Percentiles rank a stretch among this genome's conserved stretches.
These are phyloP conservation scores for Xylaria sp. DNA, from an alignment of 2,329 filamentous ascomycete species.

Conservation along the genomic window DNA sequence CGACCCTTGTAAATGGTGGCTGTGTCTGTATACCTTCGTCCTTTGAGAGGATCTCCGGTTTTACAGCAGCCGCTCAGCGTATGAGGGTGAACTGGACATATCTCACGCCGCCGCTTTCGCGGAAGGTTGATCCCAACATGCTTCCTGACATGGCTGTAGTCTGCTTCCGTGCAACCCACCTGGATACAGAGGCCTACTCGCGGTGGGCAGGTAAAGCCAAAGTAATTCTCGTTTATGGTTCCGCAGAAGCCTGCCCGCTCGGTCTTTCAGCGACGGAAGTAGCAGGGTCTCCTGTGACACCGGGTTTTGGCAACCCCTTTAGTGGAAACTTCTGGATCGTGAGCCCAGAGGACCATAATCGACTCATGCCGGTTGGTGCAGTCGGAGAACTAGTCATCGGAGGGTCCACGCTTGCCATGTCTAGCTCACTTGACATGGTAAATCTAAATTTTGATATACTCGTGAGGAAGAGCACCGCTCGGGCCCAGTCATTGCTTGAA, in stretches of 20 bases:
- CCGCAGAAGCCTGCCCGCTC: slow-evolving; percentile 62
- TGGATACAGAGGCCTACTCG: slow-evolving; percentile 60
- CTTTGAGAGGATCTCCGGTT: slow-evolving; percentile 55
- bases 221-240: slow-evolving; percentile 62
- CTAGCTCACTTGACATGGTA: slow-evolving; percentile 52
- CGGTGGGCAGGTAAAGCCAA: slow-evolving; percentile 59
- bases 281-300: slow-evolving; percentile 50
- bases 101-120: slow-evolving; percentile 62
- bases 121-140: slow-evolving; percentile 45
- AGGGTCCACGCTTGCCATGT: slow-evolving; percentile 60
- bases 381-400: slow-evolving; percentile 70
- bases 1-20: slow-evolving; percentile 60
- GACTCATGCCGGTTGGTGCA: slow-evolving; percentile 63
- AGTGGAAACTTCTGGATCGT: slow-evolving; percentile 63
- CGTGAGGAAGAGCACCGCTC: slow-evolving; percentile 36
- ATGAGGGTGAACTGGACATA: slow-evolving; percentile 57
- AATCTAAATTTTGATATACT: slow-evolving; percentile 45
- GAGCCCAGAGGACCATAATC: slow-evolving; percentile 61
- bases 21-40: slow-evolving; percentile 62
- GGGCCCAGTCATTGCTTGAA: slow-evolving; percentile 39
- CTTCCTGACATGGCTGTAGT: slow-evolving; percentile 47
- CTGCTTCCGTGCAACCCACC: slow-evolving; percentile 57
- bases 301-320: slow-evolving; percentile 59
- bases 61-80: slow-evolving; percentile 55
- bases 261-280: slow-evolving; percentile 61